Evolutionary conservation across 164 flowering plant species (phyloP), one percentile per base, ranked within the genome.

Genomic region (Echeveria elegans): DNA sequence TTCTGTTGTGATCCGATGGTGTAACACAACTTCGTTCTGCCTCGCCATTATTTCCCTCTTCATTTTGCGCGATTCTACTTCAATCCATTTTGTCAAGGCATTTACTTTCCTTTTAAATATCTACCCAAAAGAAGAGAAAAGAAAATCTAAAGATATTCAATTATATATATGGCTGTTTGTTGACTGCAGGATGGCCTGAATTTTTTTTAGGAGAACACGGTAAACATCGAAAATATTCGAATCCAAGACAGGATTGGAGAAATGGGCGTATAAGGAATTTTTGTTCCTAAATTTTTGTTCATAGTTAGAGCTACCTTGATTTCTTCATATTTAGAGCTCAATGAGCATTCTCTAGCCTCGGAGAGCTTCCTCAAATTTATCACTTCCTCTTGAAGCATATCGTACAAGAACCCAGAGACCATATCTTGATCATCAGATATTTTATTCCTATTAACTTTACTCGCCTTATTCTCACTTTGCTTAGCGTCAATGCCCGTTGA

Each of bases 361-460:
- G 84, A 82, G 11, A 19, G 30, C 83, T 82, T 90, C 77, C 90
- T 81, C 53, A 90, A 70, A 69, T 53, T 77, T 66, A 90, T 71
- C 24, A 94, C 95, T 76, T 94, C 96, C 65, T 77, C 90, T 66
- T 90, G 97, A 70, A 90, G 81, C 73, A 81, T 78, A 66, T 94
- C 96, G 72, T 94, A 94, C 66, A 94, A 73, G 74, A 84, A 86
- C 10, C 97, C 98, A 2, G 97, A 94, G 37, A 94, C 88, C 52
- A 78, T 52, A 71, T 90, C 97, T 66, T 79, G 86, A 41, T 41
- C 32, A 15, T 72, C 79, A 60, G 56, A 30, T 58, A 65, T 73
- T 10, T 53, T 36, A 48, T 67, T 72, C 48, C 43, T 76, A 32
- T 69, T 76, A 53, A 38, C 73, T 50, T 75, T 68, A 24, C 30